Conservation (phyloP, 257 asterid species). For the Jasminum sambac region DNA sequence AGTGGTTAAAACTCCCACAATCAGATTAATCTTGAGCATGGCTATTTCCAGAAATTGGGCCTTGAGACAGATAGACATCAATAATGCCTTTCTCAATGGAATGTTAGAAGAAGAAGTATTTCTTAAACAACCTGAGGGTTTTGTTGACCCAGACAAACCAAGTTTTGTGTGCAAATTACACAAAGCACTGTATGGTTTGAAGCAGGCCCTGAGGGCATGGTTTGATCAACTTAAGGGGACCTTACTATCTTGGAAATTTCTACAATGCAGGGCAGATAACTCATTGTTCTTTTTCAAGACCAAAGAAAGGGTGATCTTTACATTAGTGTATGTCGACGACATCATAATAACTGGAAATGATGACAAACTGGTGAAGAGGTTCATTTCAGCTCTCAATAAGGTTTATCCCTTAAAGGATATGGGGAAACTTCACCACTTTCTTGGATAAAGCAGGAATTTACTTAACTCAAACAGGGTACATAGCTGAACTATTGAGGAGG, state of each 20-base stretch:
- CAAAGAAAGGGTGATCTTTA: too few relatives aligned
- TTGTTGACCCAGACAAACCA: neutral
- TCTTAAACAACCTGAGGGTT: neutral
- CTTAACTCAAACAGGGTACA: neutral
- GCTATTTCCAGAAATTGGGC: neutral
- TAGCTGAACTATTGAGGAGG: neutral
- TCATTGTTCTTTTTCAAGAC: neutral
- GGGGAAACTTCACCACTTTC: neutral
- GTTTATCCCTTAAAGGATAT: neutral
- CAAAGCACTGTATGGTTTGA: neutral
- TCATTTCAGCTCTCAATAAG: neutral
- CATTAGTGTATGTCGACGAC: neutral
- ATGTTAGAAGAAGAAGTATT: neutral
- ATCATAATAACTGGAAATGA: neutral
- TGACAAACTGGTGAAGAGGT: neutral
- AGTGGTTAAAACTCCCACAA: neutral
- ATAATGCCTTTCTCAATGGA: neutral
- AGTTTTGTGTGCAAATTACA: neutral
- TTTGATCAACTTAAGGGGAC: neutral
- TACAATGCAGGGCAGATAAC: neutral
- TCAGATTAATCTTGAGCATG: neutral
- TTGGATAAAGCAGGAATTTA: neutral
- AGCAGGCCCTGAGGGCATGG: neutral
- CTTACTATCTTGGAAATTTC: neutral
- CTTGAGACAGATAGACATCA: neutral